A percentile compares a stretch with the other conserved stretches of the same genome.
Conservation (phyloP, 208 protist genomes). For the Acanthamoeba triangularis region DNA sequence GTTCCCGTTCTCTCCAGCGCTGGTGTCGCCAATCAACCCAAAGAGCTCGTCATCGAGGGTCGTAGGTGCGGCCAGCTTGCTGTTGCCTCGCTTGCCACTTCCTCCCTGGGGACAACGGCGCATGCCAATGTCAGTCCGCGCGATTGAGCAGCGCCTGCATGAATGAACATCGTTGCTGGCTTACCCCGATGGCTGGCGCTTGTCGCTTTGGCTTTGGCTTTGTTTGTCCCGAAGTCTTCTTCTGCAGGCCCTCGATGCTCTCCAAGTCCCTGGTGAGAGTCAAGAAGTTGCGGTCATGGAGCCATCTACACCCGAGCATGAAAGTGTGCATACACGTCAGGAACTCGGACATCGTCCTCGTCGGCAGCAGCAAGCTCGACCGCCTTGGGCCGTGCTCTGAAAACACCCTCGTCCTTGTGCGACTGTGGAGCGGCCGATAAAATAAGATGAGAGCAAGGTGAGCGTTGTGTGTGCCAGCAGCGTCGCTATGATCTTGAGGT, state of each 20-base stretch:
- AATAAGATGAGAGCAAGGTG: neutral
- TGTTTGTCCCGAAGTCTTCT: neutral
- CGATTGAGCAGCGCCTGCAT: neutral
- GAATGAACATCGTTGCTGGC: neutral
- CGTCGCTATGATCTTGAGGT: neutral
- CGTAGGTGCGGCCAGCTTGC: neutral
- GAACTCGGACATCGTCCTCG: conserved; percentile 24
- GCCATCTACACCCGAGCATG: no score
- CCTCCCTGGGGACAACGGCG: neutral
- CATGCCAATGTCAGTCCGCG: no score
- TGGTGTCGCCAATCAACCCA: neutral
- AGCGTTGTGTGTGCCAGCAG: neutral
- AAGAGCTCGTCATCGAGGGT: conserved; percentile 30
- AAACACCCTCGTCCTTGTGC: conserved; percentile 13
- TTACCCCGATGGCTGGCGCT: neutral
- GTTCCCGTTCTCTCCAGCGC: neutral
- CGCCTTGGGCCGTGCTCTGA: neutral
- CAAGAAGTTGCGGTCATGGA: neutral
- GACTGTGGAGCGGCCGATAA: neutral
- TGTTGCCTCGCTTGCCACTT: neutral
- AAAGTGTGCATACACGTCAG: conserved; percentile 5
- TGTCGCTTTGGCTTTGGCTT: neutral
- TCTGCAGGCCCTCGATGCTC: neutral
- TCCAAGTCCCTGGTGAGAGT: neutral
- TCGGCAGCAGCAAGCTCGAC: neutral